Base-by-base conservation (phyloP, 305 asterid species). In the Euphrasia arctica region DNA sequence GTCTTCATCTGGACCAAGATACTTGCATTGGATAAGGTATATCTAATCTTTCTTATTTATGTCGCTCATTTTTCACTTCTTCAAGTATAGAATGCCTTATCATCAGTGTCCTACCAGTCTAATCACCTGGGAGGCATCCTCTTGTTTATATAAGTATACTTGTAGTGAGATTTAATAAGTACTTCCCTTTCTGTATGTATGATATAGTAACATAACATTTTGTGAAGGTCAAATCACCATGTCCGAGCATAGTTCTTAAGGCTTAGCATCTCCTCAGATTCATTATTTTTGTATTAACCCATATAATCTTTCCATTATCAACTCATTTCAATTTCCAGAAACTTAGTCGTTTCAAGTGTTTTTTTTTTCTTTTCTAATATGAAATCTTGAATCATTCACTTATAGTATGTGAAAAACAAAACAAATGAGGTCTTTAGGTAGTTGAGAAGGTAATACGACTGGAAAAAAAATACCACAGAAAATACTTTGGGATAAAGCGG, bases 1-100 rank as follows among this genome's bases (percentile, higher is more conserved):
- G 99, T 91, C 69, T 94, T 94, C 80, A 54, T 54, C 36, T 54
- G 59, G 59, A 54, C 59, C 25, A 54, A 54, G 59, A 54, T 54
- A 54, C 39, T 54, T 9, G 59, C 59, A 9, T 54, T 54, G 36
- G 59, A 54, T 54, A 54, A 54, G 59, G 59, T 54, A 54, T 54
- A 25, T 54, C 36, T 25, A 3, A n/a, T 9, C 4, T 25, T 54
- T 50, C 55, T 50, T 54, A 54, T 54, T 27, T 9, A 4, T 4
- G 39, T 25, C 59, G 3, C 11, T 3, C 34, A 9, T 31, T 54
- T 54, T 22, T 54, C 13, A 54, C 28, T 18, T 51, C 31, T 10
- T 54, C 36, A 8, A 54, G 34, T 59, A 39, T 5, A 55, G 27
- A 55, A 55, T n/a, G 42, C n/a, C 4, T 34, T 28, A 11, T 31